Percentiles rank a stretch among this genome's conserved stretches.
These are phyloP conservation scores for Ceratocystiopsis sp. DNA, from an alignment of 2,329 filamentous ascomycete species.

Conservation along the genomic window DNA sequence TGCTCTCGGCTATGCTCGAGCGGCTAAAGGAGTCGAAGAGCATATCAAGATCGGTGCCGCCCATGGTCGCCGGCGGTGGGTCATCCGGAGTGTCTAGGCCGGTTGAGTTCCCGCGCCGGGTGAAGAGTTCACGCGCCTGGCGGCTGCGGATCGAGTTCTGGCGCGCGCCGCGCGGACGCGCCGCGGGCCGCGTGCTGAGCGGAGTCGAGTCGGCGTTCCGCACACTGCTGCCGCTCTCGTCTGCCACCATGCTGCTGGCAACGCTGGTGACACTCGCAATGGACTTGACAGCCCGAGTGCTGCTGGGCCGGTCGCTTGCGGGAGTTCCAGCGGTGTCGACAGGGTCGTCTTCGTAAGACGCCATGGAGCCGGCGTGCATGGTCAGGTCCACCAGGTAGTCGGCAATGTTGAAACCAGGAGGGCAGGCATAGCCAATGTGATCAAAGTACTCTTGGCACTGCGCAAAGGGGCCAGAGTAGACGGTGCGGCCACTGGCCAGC, in stretches of 20 bases:
- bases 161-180: slow-evolving; percentile 20
- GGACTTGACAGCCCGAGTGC: slow-evolving; percentile 76
- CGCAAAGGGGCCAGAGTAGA: slow-evolving; percentile 83
- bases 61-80: slow-evolving; percentile 38
- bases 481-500: slow-evolving; percentile 71
- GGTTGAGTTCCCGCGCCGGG: slow-evolving; percentile 52
- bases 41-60: slow-evolving; percentile 63
- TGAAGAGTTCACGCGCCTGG: slow-evolving; percentile 83
- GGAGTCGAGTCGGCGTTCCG: slow-evolving; percentile 38
- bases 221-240: slow-evolving; percentile 32
- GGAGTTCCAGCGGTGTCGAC: background rate
- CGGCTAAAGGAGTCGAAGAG: slow-evolving; percentile 59
- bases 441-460: slow-evolving; percentile 90
- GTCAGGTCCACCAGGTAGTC: slow-evolving; percentile 95
- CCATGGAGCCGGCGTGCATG: slow-evolving; percentile 68
- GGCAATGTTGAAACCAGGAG: slow-evolving; percentile 94
- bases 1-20: slow-evolving; percentile 59
- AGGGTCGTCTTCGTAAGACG: slow-evolving; percentile 37
- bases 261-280: slow-evolving; percentile 52
- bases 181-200: no score
- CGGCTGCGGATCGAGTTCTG: slow-evolving; percentile 67
- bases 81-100: slow-evolving; percentile 49
- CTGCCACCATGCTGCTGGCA: slow-evolving; percentile 52
- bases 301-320: slow-evolving; percentile 64
- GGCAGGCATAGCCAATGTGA: slow-evolving; percentile 77